A percentile compares a stretch with the other conserved stretches of the same genome.
These are phyloP conservation scores for Scheffersomyces cryptocercus DNA, from an alignment of 1,139 yeast species.

Conservation along the genomic window DNA sequence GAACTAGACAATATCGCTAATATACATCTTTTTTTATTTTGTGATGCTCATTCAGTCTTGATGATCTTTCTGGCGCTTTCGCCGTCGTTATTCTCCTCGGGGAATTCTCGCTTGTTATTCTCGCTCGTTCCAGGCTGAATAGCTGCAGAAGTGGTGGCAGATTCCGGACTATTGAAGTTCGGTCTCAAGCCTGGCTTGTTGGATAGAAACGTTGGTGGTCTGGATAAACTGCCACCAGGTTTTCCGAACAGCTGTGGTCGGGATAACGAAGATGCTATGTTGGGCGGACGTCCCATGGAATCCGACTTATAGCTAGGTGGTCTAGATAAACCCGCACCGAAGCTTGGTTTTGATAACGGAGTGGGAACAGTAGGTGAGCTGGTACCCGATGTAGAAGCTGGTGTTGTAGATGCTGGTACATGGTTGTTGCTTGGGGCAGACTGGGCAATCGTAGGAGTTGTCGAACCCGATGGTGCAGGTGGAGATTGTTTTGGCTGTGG, in stretches of 20 bases:
- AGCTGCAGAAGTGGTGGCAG: background rate
- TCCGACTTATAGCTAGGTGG: constrained; percentile 14
- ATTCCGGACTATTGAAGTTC: background rate
- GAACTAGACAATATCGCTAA: too few relatives aligned
- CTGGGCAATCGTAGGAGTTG: background rate
- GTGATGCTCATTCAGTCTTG: constrained; percentile 8
- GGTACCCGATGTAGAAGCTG: background rate
- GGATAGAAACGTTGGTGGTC: constrained; percentile 23
- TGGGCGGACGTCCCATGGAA: constrained; percentile 8
- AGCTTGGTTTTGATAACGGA: constrained; percentile 6
- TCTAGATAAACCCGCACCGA: constrained; percentile 11
- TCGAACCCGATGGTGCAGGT: constrained; percentile 1
- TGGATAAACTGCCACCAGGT: constrained; percentile 18
- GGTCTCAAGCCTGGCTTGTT: constrained; percentile 15
- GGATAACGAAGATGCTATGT: constrained; percentile 6
- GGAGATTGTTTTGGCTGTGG: constrained; percentile 1
- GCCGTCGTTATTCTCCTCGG: constrained; percentile 5
- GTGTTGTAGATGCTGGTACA: background rate
- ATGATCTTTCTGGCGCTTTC: constrained; percentile 11
- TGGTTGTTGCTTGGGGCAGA: too few relatives aligned
- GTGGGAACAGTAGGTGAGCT: background rate
- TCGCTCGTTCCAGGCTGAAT: constrained; percentile 3
- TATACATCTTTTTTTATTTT: too few relatives aligned
- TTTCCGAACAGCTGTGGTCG: constrained; percentile 16
- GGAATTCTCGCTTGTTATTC: constrained; percentile 7